phyloP scores from a whole-genome alignment of 495 filamentous ascomycete genomes.

The Glonium stellatum region DNA sequence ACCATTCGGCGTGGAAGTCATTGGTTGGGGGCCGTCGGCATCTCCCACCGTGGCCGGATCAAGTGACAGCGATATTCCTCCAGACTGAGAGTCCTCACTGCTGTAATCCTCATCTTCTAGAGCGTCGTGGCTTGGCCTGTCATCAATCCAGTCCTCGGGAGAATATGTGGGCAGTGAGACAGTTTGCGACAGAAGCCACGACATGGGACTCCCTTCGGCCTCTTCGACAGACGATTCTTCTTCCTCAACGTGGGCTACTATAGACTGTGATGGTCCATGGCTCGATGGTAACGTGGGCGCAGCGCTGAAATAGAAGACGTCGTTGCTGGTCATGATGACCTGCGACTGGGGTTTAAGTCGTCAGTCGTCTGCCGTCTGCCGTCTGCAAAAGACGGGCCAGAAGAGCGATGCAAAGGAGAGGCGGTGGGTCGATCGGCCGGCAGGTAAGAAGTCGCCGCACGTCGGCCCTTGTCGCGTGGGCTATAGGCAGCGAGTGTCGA shows the following conservation, averaged over 20 bases:
- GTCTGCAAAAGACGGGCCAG: too few relatives aligned
- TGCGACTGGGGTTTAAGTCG: neutral
- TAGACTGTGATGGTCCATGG: neutral
- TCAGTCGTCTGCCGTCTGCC: too few relatives aligned
- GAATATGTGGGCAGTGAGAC: conserved; percentile 3
- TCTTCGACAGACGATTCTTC: neutral
- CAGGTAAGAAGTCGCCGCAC: too few relatives aligned
- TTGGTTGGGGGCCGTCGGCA: neutral
- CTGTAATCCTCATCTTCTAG: conserved; percentile 7
- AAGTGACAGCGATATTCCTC: conserved; percentile 17
- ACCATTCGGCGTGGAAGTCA: neutral
- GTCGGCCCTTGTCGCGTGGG: too few relatives aligned
- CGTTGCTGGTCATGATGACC: neutral
- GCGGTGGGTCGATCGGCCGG: neutral
- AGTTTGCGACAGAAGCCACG: neutral
- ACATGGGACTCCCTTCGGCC: neutral
- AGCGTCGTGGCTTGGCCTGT: conserved; percentile 17
- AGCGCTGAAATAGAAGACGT: neutral
- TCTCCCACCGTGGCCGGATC: neutral
- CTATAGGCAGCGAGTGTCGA: neutral
- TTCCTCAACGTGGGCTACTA: neutral
- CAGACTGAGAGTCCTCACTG: conserved; percentile 7
- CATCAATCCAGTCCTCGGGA: conserved; percentile 4
- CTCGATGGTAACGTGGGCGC: neutral
- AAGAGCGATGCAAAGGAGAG: too few relatives aligned